Percentiles rank a stretch among this genome's conserved stretches.
Conservation (phyloP, 2,329 filamentous ascomycete genomes). For the Aspergillus glaucus region DNA sequence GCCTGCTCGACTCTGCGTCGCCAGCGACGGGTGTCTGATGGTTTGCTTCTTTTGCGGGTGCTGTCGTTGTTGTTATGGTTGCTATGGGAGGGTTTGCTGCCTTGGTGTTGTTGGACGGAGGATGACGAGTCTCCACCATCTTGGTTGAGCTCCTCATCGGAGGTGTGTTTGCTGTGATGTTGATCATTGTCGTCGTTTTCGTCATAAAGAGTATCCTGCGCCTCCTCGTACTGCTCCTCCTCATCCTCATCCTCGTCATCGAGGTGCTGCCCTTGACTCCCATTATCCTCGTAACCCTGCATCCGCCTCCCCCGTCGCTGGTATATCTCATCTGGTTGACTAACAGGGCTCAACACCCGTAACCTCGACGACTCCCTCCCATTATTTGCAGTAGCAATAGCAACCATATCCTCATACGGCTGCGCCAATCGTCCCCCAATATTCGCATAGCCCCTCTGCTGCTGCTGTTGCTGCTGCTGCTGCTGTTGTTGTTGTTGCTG, state of each 20-base stretch:
- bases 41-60: constrained; percentile 4
- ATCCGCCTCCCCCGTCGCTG: constrained; percentile 43
- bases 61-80: constrained; percentile 7
- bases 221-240: constrained; percentile 28
- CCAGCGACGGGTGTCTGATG: constrained; percentile 53
- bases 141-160: constrained; percentile 3
- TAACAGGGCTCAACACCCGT: constrained; percentile 76
- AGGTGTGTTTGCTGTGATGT: neutral
- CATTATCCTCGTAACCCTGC: constrained; percentile 31
- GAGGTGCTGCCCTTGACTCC: constrained; percentile 25
- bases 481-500: neutral
- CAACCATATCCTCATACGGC: constrained; percentile 41
- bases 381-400: constrained; percentile 33
- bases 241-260: constrained; percentile 13
- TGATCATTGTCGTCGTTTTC: constrained; percentile 12
- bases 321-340: constrained; percentile 65
- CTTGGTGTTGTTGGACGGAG: neutral
- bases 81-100: neutral
- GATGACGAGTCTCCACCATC: constrained; percentile 1
- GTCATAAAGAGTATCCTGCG: constrained; percentile 28
- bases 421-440: constrained; percentile 31
- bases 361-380: constrained; percentile 41
- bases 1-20: constrained; percentile 76
- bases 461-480: neutral
- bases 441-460: constrained; percentile 24